Conservation (phyloP, 441 rosid species). For the Pelargonium cotyledonis region DNA sequence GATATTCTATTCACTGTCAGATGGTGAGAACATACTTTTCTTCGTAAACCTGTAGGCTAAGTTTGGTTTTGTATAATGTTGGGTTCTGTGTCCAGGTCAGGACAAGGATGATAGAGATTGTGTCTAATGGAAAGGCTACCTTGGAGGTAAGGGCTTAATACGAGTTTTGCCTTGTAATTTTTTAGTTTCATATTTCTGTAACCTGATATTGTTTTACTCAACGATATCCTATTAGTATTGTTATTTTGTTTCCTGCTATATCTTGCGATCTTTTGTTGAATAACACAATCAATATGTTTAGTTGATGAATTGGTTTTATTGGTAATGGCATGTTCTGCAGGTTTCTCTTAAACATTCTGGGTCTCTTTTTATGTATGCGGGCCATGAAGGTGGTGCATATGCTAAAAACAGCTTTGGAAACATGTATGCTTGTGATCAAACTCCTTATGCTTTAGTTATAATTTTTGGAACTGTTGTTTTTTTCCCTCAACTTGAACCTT, state of each 20-base stretch:
- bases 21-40: neutral
- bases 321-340: slow-evolving; percentile 35
- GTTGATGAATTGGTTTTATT: slow-evolving; percentile 16
- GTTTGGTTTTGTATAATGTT: slow-evolving; percentile 14
- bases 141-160: slow-evolving; percentile 54
- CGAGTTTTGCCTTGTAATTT: slow-evolving; percentile 4
- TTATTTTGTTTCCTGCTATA: slow-evolving; percentile 1
- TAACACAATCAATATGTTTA: neutral
- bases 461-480: neutral
- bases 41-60: neutral
- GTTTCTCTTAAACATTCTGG: slow-evolving; percentile 96
- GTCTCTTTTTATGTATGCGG: slow-evolving; percentile 96
- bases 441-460: slow-evolving; percentile 6
- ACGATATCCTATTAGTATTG: neutral
- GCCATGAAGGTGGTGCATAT: slow-evolving; percentile 86
- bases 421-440: slow-evolving; percentile 40
- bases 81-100: slow-evolving; percentile 46
- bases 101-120: slow-evolving; percentile 80
- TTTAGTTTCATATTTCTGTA: slow-evolving; percentile 4
- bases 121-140: slow-evolving; percentile 68
- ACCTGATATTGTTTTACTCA: neutral
- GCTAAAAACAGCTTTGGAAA: slow-evolving; percentile 98
- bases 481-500: neutral
- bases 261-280: neutral
- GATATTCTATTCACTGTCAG: neutral